Base-by-base conservation (phyloP, 768 basidiomycete species). In the Phlebiopsis gigantea region DNA sequence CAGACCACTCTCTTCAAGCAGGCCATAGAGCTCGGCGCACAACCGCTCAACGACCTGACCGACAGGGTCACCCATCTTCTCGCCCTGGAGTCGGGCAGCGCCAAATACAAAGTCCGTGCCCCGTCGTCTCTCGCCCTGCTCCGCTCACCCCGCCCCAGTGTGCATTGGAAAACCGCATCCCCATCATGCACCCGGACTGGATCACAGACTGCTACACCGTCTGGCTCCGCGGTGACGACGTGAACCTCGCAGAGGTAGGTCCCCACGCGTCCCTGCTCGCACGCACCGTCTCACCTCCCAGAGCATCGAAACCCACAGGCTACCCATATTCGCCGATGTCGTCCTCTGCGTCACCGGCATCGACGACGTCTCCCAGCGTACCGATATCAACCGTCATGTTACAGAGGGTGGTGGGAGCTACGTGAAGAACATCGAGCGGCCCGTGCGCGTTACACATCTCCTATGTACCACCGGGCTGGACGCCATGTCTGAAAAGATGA, bases 11-110 rank as follows among this genome's bases (percentile, higher is more conserved):
- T 95, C 30, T 90, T 90, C 66, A 84, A 83, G 58, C 81, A 89
- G 64, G 91, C 90, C 0, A 72, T 81, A 22, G 87, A 93, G 62
- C 84, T 97, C 14, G 94, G 94, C 10, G 94, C 91, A 25, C 72
- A 71, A 3, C 77, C 81, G 44, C 77, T 81, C 15, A 79, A 72
- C 29, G 86, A 90, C 48, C 85, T 96, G 60, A 98, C 93, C 0
- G 87, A 92, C 66, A 76, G 77, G 46, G 87, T 90, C n/a, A 95
- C 93, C 0, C 93, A 96, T 74, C 79, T 98, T 21, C 77, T 98
- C 42, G 91, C 93, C 0, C 73, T 71, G n/a, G 77, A 76, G n/a
- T 85, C 90, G 64, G 90, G 89, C 2, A 85, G 92, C 21, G 80
- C 87, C 12, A 98, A 98, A 65, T 96, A 97, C 68, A 74, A 68